Base-by-base conservation (phyloP, 495 filamentous ascomycete genomes). In the Annulohypoxylon bovei region DNA sequence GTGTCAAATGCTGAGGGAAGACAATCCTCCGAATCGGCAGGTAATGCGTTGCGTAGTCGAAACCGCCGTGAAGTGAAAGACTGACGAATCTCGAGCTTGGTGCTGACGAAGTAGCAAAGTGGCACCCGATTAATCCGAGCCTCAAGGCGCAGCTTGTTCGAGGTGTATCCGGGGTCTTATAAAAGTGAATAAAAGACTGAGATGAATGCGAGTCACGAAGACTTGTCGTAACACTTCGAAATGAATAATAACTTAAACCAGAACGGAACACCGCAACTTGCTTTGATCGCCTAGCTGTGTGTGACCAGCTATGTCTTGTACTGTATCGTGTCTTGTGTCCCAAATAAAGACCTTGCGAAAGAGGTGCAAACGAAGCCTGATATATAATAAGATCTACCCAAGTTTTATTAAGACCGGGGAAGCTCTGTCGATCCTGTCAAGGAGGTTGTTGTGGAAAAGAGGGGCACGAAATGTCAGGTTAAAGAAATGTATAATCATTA, bases 351-450 rank as follows among this genome's bases (percentile, higher is more conserved):
- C 28, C 8, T 60, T 35, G 58, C 8, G 54, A 37, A 37, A 23
- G n/a, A 47, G 16, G 57, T 57, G 64, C 64, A 64, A 62, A 52
- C 44, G 28, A 55, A 47, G 44, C 69, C 63, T 72, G 63, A 72
- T 72, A 67, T 72, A 72, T 72, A 72, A 72, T 61, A 68, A 61
- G 70, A 72, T 72, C 69, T 72, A 72, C 69, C 53, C 69, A 60
- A 46, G 37, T 67, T 61, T 67, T 61, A 72, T 67, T 72, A 72
- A 72, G 63, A 64, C 63, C 59, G 52, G 69, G 69, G 69, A 37
- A 65, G 52, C 58, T 63, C 14, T 72, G 69, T 67, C 69, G 69
- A 72, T 72, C 69, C 64, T 65, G 22, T 67, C 69, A 64, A 72
- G 70, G 70, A 72, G 70, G 54, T 65, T 23, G 60, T 68, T 32